phyloP scores from a whole-genome alignment of 176 grass and related monocot genomes.

The Bolboschoenus planiculmis region DNA sequence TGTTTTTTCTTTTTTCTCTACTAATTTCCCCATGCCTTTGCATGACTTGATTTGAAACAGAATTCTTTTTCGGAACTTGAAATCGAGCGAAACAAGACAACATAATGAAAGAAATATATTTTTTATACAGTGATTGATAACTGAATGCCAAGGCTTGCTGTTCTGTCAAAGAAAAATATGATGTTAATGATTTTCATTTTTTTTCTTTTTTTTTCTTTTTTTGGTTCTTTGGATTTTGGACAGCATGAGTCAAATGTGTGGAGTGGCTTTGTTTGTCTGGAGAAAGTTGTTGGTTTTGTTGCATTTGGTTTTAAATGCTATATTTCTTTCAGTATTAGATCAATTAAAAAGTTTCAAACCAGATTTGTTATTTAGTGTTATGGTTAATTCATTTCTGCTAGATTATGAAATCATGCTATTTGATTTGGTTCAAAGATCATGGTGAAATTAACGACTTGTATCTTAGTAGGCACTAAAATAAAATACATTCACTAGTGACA shows the following conservation, averaged over 20 bases:
- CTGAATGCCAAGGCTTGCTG: background rate
- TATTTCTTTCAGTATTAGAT: background rate
- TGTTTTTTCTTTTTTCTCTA: no score
- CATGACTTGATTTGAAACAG: background rate
- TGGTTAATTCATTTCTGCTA: background rate
- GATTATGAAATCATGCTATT: background rate
- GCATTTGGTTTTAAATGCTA: background rate
- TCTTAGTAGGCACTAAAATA: background rate
- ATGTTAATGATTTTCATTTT: background rate
- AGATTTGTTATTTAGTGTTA: no score
- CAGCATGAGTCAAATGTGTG: background rate
- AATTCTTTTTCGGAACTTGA: background rate
- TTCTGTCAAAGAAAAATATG: background rate
- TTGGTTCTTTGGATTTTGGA: background rate
- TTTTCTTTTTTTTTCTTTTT: background rate
- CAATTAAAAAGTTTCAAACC: background rate
- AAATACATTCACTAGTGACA: background rate
- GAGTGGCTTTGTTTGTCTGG: background rate
- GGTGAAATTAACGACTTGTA: background rate
- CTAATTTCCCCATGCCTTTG: background rate
- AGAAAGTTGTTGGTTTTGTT: background rate
- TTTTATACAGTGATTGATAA: constrained; percentile 5
- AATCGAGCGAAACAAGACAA: constrained; percentile 5
- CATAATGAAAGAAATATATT: background rate
- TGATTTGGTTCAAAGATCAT: background rate